These are phyloP conservation scores for Torrubiellomyces zombiae DNA, from an alignment of 2,329 filamentous ascomycete species.

Conservation along the genomic window DNA sequence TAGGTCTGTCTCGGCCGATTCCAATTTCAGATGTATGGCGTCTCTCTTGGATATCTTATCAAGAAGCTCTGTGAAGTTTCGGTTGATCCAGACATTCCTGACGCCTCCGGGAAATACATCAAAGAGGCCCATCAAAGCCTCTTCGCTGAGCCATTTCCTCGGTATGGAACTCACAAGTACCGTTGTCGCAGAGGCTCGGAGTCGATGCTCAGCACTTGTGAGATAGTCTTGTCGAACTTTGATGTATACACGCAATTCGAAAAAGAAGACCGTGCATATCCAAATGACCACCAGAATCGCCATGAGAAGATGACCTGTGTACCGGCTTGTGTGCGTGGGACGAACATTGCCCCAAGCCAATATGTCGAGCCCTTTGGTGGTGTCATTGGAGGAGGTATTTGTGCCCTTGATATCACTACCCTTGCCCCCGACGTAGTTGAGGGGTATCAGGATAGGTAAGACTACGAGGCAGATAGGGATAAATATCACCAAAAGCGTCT, in stretches of 20 bases:
- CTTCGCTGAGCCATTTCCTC: constrained; percentile 71
- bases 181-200: constrained; percentile 86
- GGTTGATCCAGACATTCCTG: constrained; percentile 90
- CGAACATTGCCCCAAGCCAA: constrained; percentile 80
- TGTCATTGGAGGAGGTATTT: constrained; percentile 7
- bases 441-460: constrained; percentile 68
- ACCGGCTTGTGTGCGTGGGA: constrained; percentile 45
- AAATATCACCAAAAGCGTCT: constrained; percentile 73
- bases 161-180: constrained; percentile 87
- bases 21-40: constrained; percentile 52
- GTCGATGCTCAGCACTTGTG: constrained; percentile 83
- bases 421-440: constrained; percentile 62
- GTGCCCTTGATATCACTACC: constrained; percentile 26
- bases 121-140: constrained; percentile 69
- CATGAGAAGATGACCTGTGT: constrained; percentile 73
- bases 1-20: constrained; percentile 69
- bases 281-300: constrained; percentile 65
- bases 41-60: constrained; percentile 71
- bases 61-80: constrained; percentile 67
- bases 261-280: constrained; percentile 75
- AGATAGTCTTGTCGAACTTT: constrained; percentile 88
- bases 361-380: constrained; percentile 52
- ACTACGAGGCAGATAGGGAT: constrained; percentile 63
- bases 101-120: constrained; percentile 94
- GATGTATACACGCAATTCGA: constrained; percentile 74